Evolutionary conservation across 371 early-diverging fungal genomes (phyloP).

Genomic region (Actinomucor elegans): DNA sequence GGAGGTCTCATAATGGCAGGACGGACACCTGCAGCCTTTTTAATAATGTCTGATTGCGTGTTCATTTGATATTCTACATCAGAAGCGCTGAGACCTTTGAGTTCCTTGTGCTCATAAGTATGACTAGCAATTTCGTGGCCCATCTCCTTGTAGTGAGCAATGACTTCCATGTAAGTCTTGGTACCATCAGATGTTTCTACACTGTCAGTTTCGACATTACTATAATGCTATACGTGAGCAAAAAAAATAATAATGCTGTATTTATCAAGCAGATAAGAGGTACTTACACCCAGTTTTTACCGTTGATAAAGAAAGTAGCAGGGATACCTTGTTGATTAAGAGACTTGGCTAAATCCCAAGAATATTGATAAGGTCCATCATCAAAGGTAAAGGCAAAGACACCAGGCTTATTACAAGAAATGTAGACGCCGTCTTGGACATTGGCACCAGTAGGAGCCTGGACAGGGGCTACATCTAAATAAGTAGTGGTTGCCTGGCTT

Average conservation of each 20-base stretch:
- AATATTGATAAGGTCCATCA: constrained; percentile 41
- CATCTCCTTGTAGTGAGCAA: constrained; percentile 14
- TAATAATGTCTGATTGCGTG: constrained; percentile 13
- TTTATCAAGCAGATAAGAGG: background rate
- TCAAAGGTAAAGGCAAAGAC: constrained; percentile 50
- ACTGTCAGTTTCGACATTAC: constrained; percentile 8
- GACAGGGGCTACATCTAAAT: background rate
- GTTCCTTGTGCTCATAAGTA: constrained; percentile 37
- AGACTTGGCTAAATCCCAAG: constrained; percentile 34
- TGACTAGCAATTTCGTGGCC: constrained; percentile 36
- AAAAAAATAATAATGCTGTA: background rate
- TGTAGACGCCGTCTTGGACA: constrained; percentile 9
- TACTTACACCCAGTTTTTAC: constrained; percentile 34
- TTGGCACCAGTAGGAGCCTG: constrained; percentile 2
- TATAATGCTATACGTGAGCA: background rate
- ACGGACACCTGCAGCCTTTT: constrained; percentile 12
- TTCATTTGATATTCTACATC: constrained; percentile 24
- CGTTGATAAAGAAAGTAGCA: constrained; percentile 54
- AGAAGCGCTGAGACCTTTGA: constrained; percentile 12
- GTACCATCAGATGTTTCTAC: constrained; percentile 10
- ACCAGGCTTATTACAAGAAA: constrained; percentile 32
- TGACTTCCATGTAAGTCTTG: constrained; percentile 18
- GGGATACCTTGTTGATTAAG: constrained; percentile 31
- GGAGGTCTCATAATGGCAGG: constrained; percentile 48
- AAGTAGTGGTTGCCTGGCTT: background rate